Conservation (phyloP, 2,329 filamentous ascomycete genomes). For the Penicillium griseofulvum region DNA sequence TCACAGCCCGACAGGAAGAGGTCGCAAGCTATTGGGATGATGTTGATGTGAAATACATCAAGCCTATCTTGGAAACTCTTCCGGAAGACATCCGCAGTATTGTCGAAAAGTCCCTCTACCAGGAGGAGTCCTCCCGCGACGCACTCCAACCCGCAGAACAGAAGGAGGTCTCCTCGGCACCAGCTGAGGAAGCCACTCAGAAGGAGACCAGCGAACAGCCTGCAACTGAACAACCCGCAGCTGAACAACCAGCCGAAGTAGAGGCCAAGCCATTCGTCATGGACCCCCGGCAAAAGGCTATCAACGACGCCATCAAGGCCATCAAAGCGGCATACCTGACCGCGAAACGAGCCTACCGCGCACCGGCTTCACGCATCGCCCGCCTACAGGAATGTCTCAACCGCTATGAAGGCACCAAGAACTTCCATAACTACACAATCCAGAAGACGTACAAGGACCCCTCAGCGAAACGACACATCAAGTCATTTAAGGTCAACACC, state of each 20-base stretch:
- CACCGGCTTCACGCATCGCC: conserved; percentile 66
- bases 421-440: conserved; percentile 98
- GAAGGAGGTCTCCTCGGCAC: conserved; percentile 13
- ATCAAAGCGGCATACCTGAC: conserved; percentile 78
- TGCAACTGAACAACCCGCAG: background rate
- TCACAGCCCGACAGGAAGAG: conserved; percentile 69
- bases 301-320: conserved; percentile 66
- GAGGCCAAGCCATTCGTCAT: conserved; percentile 21
- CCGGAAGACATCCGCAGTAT: conserved; percentile 43
- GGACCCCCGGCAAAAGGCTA: conserved; percentile 42
- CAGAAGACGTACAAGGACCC: conserved; percentile 79
- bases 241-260: conserved; percentile 6
- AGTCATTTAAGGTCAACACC: conserved; percentile 77
- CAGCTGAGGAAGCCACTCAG: background rate
- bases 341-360: conserved; percentile 82
- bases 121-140: conserved; percentile 31
- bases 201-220: conserved; percentile 12
- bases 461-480: conserved; percentile 86
- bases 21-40: conserved; percentile 78
- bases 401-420: conserved; percentile 77
- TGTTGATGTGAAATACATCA: conserved; percentile 76
- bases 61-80: conserved; percentile 57
- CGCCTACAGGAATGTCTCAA: conserved; percentile 73
- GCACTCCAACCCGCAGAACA: conserved; percentile 23
- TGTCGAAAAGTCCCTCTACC: conserved; percentile 42